Evolutionary conservation across 139 green algal genomes (phyloP).

Genomic region (Trebouxia sp.): DNA sequence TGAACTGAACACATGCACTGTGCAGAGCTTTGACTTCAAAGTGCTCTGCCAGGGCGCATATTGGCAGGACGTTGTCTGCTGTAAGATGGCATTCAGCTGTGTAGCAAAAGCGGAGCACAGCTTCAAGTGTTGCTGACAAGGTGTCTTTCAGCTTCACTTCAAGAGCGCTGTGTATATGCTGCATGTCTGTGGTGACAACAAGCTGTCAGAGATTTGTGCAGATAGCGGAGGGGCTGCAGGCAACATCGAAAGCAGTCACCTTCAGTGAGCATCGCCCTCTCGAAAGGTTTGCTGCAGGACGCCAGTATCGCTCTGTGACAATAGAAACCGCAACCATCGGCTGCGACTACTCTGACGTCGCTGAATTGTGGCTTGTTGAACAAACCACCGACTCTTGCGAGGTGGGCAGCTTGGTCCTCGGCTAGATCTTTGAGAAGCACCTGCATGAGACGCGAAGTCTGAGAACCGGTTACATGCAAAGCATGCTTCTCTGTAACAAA

Average conservation of each 20-base stretch:
- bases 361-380: conserved; percentile 27
- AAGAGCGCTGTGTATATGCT: not conserved
- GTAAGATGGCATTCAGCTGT: conserved; percentile 14
- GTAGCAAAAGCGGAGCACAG: conserved; percentile 34
- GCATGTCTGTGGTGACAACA: not conserved
- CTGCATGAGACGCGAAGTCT: too few relatives aligned
- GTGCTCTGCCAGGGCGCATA: conserved; percentile 28
- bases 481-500: not conserved
- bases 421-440: conserved; percentile 3
- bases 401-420: conserved; percentile 1
- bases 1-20: not conserved
- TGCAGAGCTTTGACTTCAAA: conserved; percentile 20
- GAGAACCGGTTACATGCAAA: not conserved
- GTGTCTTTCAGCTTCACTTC: conserved; percentile 16
- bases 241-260: not conserved
- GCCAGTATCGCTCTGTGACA: conserved; percentile 22
- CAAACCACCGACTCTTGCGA: not conserved
- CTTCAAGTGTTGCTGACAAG: conserved; percentile 15
- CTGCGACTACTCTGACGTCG: conserved; percentile 8
- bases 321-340: conserved; percentile 2
- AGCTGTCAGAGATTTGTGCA: too few relatives aligned
- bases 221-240: not conserved
- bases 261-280: conserved; percentile 13
- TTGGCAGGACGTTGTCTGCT: not conserved
- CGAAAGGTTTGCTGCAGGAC: conserved; percentile 3